Evolutionary conservation across 192 early-diverging fungal genomes (phyloP), one percentile per base, ranked within the genome.

Genomic region (Coemansia sp.): DNA sequence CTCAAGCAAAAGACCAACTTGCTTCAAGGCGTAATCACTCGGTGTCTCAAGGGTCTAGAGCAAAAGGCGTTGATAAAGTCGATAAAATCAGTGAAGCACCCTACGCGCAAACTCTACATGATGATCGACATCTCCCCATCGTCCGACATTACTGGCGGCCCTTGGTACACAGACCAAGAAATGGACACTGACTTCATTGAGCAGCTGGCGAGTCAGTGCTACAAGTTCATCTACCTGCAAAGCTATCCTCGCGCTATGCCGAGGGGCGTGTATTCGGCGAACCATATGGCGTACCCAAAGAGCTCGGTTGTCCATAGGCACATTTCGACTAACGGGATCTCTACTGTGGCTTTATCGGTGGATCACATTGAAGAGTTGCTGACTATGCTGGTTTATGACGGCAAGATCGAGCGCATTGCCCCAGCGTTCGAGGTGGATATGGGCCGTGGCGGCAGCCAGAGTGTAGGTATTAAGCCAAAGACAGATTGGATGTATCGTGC

Each of bases 161-260:
- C 91, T 9, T 98, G 92, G 92, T 98, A 93, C 74, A 94, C 92
- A 6, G 94, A 96, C 84, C 89, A 95, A 62, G 93, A 94, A 67
- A 80, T 97, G 70, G 95, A 97, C 85, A 87, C 86, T 5, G 91
- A 94, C 25, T 98, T 97, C 73, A 95, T 97, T 63, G 90, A 95
- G 37, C 87, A 86, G 64, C 69, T 98, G 25, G 85, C 89, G 32
- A 66, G 76, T 2, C 87, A 88, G 66, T 89, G 88, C 70, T 89
- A 92, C 80, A 89, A 91, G 66, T 92, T 85, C 66, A 93, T 97
- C 34, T 75, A 86, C 15, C 77, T 86, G 9, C 64, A 79, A 39
- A 84, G 82, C 61, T 84, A 62, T 51, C 84, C 79, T 25, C 65
- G 65, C 10, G 81, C 79, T 53, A 84, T 85, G 45, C 75, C 80